Evolutionary conservation across 371 early-diverging fungal species (phyloP), one percentile per base, ranked within the genome.

Genomic region (Haplosporangium sp.): DNA sequence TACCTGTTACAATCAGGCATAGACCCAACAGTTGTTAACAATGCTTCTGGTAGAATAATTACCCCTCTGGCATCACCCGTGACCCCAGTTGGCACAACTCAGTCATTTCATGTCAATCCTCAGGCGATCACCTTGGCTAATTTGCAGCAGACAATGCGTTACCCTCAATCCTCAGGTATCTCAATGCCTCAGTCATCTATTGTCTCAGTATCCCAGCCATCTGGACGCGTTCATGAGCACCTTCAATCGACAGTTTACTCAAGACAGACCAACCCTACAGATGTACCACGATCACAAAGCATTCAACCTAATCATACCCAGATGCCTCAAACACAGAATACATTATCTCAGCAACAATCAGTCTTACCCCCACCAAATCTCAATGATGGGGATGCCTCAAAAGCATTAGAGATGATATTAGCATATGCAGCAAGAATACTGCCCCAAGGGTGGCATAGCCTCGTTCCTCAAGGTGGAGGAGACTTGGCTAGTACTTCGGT

Each of bases 391-490:
- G 59, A 20, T 7, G 69, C 64, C 34, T 38, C 48, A 10, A 59
- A 47, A 27, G 50, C 52, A 27, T 50, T 74, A 34, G 74, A 68
- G 13, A 64, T 66, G 74, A 74, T 74, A 34, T 34, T 74, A 7
- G 50, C 63, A 13, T 58, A 55, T 27, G 69, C 74, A 1, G 47
- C 69, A 9, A 64, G 65, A 50, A 57, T 74, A 47, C 45, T 69
- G 47, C 74, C 74, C 3, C 60, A 55, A 19, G 63, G 59, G n/a
- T 71, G 71, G 71, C 37, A 71, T 50, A 47, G 55, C 7, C 48
- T 67, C 5, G 48, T 60, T 13, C 60, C 55, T 7, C 19, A 52
- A 7, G 44, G 60, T 9, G 44, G 17, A 8, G 38, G 42, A 39
- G 37, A 60, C 15, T 2, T n/a, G 6, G 37, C n/a, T 20, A 37